These are phyloP conservation scores for Sporothrix brasiliensis DNA, from an alignment of 2,329 filamentous ascomycete genomes.

Conservation along the genomic window DNA sequence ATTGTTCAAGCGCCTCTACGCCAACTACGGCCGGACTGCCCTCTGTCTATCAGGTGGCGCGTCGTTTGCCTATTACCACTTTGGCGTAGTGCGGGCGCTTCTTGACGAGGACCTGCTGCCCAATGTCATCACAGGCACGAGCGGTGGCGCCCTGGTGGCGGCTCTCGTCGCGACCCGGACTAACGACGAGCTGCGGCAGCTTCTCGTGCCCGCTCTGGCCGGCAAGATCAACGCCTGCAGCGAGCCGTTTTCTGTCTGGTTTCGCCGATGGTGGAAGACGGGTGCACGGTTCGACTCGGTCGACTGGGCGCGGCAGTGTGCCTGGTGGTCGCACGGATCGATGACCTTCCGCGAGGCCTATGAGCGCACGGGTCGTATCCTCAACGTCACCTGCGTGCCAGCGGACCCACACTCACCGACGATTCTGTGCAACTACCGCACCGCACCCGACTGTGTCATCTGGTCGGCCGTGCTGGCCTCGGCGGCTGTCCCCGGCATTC, in stretches of 20 bases:
- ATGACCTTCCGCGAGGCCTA: conserved; percentile 96
- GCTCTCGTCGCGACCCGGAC: conserved; percentile 86
- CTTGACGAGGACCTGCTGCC: conserved; percentile 84
- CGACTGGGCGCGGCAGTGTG: conserved; percentile 82
- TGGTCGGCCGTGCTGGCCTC: conserved; percentile 96
- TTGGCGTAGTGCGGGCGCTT: conserved; percentile 87
- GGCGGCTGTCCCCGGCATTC: conserved; percentile 90
- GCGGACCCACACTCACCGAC: conserved; percentile 91
- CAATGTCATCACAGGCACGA: conserved; percentile 94
- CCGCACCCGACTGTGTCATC: conserved; percentile 93
- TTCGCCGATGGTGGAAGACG: conserved; percentile 84
- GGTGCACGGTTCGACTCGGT: conserved; percentile 92
- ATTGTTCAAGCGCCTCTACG: conserved; percentile 84
- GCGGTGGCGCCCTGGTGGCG: conserved; percentile 87
- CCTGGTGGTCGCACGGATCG: conserved; percentile 89
- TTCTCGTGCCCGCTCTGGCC: conserved; percentile 86
- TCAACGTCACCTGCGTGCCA: conserved; percentile 95
- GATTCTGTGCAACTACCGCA: conserved; percentile 93
- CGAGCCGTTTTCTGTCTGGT: conserved; percentile 75
- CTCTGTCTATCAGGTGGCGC: conserved; percentile 92
- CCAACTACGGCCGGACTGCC: conserved; percentile 90
- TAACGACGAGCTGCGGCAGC: conserved; percentile 81
- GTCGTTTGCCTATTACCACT: conserved; percentile 95
- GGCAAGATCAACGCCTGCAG: conserved; percentile 81
- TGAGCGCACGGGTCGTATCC: conserved; percentile 85